phyloP scores from a whole-genome alignment of 306 rosid species.

The Ziziphus jujuba region DNA sequence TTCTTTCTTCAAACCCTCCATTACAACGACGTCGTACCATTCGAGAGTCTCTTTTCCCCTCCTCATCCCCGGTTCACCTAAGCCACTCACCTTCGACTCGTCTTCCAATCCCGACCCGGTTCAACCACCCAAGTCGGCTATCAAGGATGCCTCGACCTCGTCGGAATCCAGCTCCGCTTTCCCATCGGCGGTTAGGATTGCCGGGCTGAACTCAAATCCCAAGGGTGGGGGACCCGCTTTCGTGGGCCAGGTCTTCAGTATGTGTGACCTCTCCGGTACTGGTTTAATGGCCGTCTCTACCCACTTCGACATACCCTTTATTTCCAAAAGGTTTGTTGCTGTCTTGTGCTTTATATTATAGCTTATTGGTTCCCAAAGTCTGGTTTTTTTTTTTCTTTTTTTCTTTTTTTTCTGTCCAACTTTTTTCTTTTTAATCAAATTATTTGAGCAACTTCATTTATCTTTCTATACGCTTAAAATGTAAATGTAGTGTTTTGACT shows the following conservation, averaged over 20 bases:
- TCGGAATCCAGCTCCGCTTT: constrained; percentile 44
- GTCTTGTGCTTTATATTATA: neutral
- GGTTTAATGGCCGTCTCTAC: constrained; percentile 98
- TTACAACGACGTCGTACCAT: constrained; percentile 28
- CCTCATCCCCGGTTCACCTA: constrained; percentile 35
- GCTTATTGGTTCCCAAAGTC: neutral
- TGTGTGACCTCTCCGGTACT: constrained; percentile 98
- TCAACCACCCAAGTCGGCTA: constrained; percentile 40
- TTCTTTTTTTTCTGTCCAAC: too few relatives aligned
- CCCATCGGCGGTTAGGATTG: constrained; percentile 52
- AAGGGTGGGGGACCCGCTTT: constrained; percentile 83
- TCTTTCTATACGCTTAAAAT: too few relatives aligned
- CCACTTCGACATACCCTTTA: constrained; percentile 84
- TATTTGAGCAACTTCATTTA: too few relatives aligned
- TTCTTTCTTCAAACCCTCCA: constrained; percentile 46
- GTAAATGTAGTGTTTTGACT: too few relatives aligned
- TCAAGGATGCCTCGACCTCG: constrained; percentile 30
- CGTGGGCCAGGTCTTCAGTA: constrained; percentile 96
- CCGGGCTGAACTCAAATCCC: constrained; percentile 40
- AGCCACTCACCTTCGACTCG: constrained; percentile 38
- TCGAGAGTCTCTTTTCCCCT: constrained; percentile 51
- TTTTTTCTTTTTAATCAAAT: too few relatives aligned
- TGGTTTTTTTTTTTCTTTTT: neutral
- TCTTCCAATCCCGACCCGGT: constrained; percentile 33
- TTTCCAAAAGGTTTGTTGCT: constrained; percentile 62